Base-by-base conservation (phyloP, 768 basidiomycete species). In the Mycena vulgaris region DNA sequence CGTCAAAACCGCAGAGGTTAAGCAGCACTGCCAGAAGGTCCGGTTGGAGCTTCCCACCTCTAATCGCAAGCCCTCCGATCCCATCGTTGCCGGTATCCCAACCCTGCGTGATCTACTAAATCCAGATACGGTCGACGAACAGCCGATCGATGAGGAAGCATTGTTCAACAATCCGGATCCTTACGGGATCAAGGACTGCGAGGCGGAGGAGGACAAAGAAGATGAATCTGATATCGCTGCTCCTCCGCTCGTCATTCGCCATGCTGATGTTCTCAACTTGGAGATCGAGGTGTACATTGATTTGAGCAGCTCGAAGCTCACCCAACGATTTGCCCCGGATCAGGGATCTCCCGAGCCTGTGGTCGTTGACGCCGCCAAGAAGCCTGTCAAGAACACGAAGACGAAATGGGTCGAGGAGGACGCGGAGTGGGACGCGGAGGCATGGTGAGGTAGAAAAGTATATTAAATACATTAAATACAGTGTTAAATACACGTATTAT, bases 131-230 rank as follows among this genome's bases (percentile, higher is more conserved):
- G 21, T 35, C 19, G 42, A 47, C 19, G 28, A 59, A 3, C 7
- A 17, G 31, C 31, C 42, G 1, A 47, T 47, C 23, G 45, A 60
- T 19, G 45, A 60, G 45, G 59, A 60, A 17, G 28, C 59, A 2
- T 45, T 60, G 5, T 60, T 60, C 59, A 60, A 60, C 35, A 3
- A 37, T n/a, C 55, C 35, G 35, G 55, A 56, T 39, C 55, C 55
- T 3, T 56, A 56, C 35, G 55, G 55, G 21, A 39, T 56, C n/a
- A 35, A 39, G n/a, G 55, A 56, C 21, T 25, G 3, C 13, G 55
- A 56, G 55, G 55, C 55, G 55, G 25, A n/a, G 55, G 33, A 56
- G 35, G 55, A 56, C 21, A 35, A 23, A 4, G 55, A 56, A 25
- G 55, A 56, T 13, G 55, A 56, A 5, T 5, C 21, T 5, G 55